These are phyloP conservation scores for Zygoascus meyerae DNA, from an alignment of 1,139 yeast genomes.

Conservation along the genomic window DNA sequence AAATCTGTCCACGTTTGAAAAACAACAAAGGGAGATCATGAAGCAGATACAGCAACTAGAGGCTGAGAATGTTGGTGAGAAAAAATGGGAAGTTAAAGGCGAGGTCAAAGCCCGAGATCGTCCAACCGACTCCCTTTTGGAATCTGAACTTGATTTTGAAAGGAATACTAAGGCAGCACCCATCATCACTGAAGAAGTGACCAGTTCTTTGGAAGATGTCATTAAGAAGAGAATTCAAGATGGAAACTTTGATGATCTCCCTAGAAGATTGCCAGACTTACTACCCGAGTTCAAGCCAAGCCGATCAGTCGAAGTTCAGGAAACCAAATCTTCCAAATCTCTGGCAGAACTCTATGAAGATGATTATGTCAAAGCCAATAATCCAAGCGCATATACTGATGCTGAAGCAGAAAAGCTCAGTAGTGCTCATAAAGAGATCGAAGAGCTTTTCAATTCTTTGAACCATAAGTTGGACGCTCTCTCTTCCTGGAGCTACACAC, in stretches of 20 bases:
- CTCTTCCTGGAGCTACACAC: constrained; percentile 88
- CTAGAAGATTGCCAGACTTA: constrained; percentile 61
- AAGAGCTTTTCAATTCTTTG: constrained; percentile 55
- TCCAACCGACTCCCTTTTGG: constrained; percentile 73
- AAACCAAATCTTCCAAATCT: constrained; percentile 78
- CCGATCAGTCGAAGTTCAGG: constrained; percentile 59
- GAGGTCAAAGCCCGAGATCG: constrained; percentile 79
- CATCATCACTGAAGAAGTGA: constrained; percentile 80
- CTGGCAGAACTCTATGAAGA: constrained; percentile 91
- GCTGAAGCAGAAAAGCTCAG: constrained; percentile 55
- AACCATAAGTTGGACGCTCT: constrained; percentile 76
- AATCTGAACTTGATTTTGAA: constrained; percentile 61
- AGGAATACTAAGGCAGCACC: constrained; percentile 83
- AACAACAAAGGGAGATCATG: constrained; percentile 71
- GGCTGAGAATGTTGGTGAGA: constrained; percentile 81
- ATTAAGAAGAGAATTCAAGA: constrained; percentile 73
- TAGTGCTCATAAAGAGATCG: constrained; percentile 73
- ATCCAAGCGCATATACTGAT: constrained; percentile 33
- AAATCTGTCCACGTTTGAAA: constrained; percentile 71
- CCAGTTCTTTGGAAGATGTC: constrained; percentile 82
- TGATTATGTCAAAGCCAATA: constrained; percentile 52
- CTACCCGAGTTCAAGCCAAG: constrained; percentile 48
- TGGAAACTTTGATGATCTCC: constrained; percentile 78
- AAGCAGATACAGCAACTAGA: constrained; percentile 74
- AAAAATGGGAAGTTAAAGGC: constrained; percentile 93